These are phyloP conservation scores for Tylopilus cervinicoccineus DNA, from an alignment of 768 basidiomycete genomes.

Conservation along the genomic window DNA sequence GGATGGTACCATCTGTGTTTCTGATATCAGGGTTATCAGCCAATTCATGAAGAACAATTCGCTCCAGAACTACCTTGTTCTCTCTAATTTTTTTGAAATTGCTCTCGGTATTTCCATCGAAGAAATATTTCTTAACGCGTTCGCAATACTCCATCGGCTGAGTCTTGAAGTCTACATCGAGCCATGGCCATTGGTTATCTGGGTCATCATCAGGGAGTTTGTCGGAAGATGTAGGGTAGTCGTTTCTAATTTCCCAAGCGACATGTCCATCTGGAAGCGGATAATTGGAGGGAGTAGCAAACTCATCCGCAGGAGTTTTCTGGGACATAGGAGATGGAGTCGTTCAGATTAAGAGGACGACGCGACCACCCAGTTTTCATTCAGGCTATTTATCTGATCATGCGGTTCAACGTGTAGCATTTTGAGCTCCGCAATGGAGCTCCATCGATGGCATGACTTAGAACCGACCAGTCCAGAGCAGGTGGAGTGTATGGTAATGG, in stretches of 20 bases:
- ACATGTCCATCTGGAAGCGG: not conserved
- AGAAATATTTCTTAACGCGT: not conserved
- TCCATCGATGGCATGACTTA: too few species aligned
- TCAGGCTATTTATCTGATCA: too few species aligned
- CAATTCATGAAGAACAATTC: not conserved
- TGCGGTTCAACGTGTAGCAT: too few species aligned
- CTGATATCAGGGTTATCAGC: not conserved
- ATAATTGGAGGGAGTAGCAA: not conserved
- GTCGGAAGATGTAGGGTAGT: not conserved
- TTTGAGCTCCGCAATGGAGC: too few species aligned
- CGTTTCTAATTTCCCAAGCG: not conserved
- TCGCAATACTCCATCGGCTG: not conserved
- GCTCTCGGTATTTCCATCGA: not conserved
- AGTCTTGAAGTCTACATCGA: not conserved
- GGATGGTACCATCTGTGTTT: not conserved
- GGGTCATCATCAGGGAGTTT: not conserved
- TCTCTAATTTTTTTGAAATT: not conserved
- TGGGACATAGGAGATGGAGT: too few species aligned
- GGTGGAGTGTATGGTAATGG: too few species aligned
- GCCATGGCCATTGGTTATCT: too few species aligned
- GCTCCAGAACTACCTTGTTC: not conserved
- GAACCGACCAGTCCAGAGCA: too few species aligned
- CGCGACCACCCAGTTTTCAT: too few species aligned
- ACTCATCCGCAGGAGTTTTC: not conserved
- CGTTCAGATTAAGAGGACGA: too few species aligned